phyloP scores from a whole-genome alignment of 805 yeast species.

The Starmerella kuoi region DNA sequence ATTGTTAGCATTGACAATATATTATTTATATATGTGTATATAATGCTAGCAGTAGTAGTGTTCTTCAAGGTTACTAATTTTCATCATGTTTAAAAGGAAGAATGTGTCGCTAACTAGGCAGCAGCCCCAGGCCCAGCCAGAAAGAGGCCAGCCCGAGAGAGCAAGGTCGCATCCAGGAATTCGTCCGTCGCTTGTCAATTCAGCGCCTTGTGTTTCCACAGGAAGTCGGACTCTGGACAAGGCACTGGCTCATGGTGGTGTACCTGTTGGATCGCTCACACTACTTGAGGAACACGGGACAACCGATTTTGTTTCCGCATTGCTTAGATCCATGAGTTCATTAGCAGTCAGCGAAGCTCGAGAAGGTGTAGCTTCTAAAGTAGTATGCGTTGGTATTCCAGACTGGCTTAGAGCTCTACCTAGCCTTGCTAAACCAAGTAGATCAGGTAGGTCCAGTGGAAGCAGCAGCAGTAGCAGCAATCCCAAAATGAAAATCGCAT shows the following conservation, averaged over 20 bases:
- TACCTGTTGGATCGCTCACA: constrained; percentile 64
- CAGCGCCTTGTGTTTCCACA: constrained; percentile 66
- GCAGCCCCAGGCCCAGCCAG: background rate
- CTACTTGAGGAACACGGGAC: constrained; percentile 74
- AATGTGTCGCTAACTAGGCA: constrained; percentile 8
- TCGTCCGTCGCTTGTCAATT: constrained; percentile 63
- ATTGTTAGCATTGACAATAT: too few relatives aligned
- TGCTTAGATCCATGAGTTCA: constrained; percentile 57
- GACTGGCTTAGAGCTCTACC: constrained; percentile 28
- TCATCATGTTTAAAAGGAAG: constrained; percentile 12
- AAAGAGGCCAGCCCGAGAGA: background rate
- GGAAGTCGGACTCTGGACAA: constrained; percentile 69
- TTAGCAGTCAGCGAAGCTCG: constrained; percentile 57
- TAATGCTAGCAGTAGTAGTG: too few relatives aligned
- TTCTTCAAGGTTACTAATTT: background rate
- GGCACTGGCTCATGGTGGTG: constrained; percentile 65
- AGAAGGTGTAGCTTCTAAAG: constrained; percentile 29
- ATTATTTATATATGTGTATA: too few relatives aligned
- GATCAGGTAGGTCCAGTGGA: background rate
- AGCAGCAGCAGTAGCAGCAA: background rate
- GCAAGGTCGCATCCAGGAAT: constrained; percentile 37
- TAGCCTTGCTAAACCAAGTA: constrained; percentile 2
- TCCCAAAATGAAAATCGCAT: constrained; percentile 63
- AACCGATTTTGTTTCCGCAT: constrained; percentile 70
- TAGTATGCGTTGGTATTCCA: constrained; percentile 20